Evolutionary conservation across 2,329 filamentous ascomycete genomes (phyloP), one percentile per base, ranked within the genome.

Genomic region (Diaporthe destruens): DNA sequence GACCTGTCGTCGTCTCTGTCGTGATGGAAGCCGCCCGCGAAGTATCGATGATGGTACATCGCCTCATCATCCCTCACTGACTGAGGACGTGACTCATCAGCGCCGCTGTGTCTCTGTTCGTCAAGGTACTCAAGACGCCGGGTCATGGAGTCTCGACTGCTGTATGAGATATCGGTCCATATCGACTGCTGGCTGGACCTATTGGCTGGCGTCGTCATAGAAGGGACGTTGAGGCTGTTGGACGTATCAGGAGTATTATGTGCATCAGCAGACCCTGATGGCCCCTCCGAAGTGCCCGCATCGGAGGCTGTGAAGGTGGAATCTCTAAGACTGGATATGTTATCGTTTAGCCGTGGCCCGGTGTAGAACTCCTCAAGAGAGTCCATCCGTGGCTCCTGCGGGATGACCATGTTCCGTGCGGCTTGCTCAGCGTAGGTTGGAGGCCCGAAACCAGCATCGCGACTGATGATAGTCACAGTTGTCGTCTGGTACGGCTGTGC

Each of bases 161-260:
- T 74, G 49, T 74, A 74, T 0, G 88, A 89, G 73, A 88, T 86
- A 76, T 91, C 88, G 34, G 89, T 90, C 89, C 89, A 91, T n/a
- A 84, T 82, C 1, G 88, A 89, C 69, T 87, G 85, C 63, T 89
- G 87, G 74, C 88, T 90, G 25, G 81, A 80, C 49, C 88, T 84
- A 72, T 89, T 83, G 73, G 81, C 80, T 54, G 84, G 80, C 67
- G 83, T 78, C 65, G 84, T 77, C 75, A 84, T 79, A 65, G 83
- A 80, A 16, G 88, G 88, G 18, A 89, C 83, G 67, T 81, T 80
- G 11, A 90, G 81, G 71, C 82, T 86, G 70, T 83, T 83, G 18
- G 85, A 81, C 25, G 83, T 83, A 57, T 84, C 83, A 6, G 81
- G 78, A 18, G 78, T 77, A 34, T 78, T 79, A 59, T 81, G 79